Base-by-base conservation (phyloP, 164 flowering plant genomes). In the Liriodendron chinense region DNA sequence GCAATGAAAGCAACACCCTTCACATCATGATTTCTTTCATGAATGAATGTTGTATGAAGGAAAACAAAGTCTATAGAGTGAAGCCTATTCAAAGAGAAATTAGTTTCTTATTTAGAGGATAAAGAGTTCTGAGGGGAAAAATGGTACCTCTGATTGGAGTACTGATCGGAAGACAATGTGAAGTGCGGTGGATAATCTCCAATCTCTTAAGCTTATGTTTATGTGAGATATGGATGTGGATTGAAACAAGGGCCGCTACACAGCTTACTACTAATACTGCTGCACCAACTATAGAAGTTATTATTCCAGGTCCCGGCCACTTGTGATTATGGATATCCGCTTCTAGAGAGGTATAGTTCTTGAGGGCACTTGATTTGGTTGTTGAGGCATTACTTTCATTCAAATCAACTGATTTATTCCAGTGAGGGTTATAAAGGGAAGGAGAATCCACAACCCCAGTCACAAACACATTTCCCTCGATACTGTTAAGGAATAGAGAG, bases 401-500 rank as follows among this genome's bases (percentile, higher is more conserved):
- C 12, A 56, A 2, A 56, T 9, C 22, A 92, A 84, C 74, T 91
- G 80, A 67, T 86, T 74, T 70, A 87, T 81, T 69, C 92, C 88
- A 4, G 86, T 22, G 65, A 63, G 65, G 23, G 68, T 9, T 85
- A 87, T 22, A 75, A 68, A 64, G 93, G 96, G 68, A 85, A 89
- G 96, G 91, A 57, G 84, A 85, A 82, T 84, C 82, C 78, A 81
- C 78, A 47, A 21, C 85, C 64, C 63, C 89, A 59, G 14, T 63
- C 24, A 86, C 78, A 43, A 94, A 92, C 62, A 13, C 76, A 81
- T 92, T 94, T 16, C 92, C 92, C 25, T 86, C 89, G 68, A 94
- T 74, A 94, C 98, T 94, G 74, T 69, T 61, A 26, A 79, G 20
- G 67, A 53, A 24, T 56, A 26, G 20, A 62, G 68, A 18, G 22